A percentile compares a stretch with the other conserved stretches of the same genome.
These are phyloP conservation scores for Penicillium sp. DNA, from an alignment of 2,329 filamentous ascomycete species.

Conservation along the genomic window DNA sequence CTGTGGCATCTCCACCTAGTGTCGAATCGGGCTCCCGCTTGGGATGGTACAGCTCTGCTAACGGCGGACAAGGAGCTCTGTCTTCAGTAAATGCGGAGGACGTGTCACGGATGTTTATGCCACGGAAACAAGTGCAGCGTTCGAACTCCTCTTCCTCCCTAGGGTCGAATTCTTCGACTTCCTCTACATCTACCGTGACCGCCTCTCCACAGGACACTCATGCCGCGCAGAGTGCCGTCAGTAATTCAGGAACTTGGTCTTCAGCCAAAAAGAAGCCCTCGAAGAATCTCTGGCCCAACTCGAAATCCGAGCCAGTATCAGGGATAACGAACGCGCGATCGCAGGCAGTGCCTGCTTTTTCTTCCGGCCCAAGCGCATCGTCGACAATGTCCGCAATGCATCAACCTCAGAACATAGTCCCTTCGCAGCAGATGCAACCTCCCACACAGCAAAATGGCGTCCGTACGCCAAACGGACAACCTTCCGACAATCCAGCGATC, in stretches of 20 bases:
- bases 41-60: conserved; percentile 58
- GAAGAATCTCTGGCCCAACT: conserved; percentile 59
- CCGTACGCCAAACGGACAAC: conserved; percentile 43
- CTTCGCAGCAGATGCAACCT: conserved; percentile 66
- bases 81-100: conserved; percentile 78
- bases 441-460: conserved; percentile 59
- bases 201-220: conserved; percentile 35
- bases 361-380: conserved; percentile 56
- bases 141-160: conserved; percentile 89
- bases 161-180: conserved; percentile 56
- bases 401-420: conserved; percentile 58
- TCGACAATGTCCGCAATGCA: conserved; percentile 62
- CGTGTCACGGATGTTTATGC: conserved; percentile 80
- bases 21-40: conserved; percentile 59
- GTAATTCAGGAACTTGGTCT: conserved; percentile 40
- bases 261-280: conserved; percentile 47
- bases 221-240: conserved; percentile 36
- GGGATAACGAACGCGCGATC: conserved; percentile 60
- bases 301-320: conserved; percentile 63
- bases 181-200: conserved; percentile 52
- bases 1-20: conserved; percentile 62
- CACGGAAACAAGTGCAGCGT: conserved; percentile 80
- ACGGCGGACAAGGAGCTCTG: conserved; percentile 57
- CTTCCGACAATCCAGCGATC: conserved; percentile 65
- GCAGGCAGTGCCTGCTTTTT: conserved; percentile 57